Evolutionary conservation across 2,329 filamentous ascomycete species (phyloP), one percentile per base, ranked within the genome.

Genomic region (Colletotrichum ledebouriae): DNA sequence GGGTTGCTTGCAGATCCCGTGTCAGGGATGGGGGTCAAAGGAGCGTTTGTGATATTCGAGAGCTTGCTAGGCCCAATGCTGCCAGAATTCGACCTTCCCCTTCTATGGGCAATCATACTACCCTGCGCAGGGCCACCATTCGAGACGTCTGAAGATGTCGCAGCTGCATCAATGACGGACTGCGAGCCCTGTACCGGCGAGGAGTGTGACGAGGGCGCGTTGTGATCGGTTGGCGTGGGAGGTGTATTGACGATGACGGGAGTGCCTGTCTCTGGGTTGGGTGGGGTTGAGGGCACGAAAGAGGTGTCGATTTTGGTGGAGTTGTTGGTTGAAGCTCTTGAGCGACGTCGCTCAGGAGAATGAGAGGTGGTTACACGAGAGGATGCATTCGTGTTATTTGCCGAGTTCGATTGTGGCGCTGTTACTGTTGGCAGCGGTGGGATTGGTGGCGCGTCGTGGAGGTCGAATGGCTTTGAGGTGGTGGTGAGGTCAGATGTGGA

Each of bases 31-130:
- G 94, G 93, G 3, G 94, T 92, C 59, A 96, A 83, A 9, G 94
- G 91, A 15, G 87, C 89, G 62, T 87, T 85, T 71, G 90, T 90
- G 57, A 90, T 89, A 71, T 88, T 94, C 37, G 94, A 97, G 42
- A 98, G 86, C 80, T 97, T 98, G 85, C 94, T 98, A 37, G 94
- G 94, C 49, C 86, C 86, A 71, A 89, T 80, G 65, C 79, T 85
- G 69, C 78, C 80, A 70, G 86, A 87, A 75, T 82, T 82, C 83
- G 89, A 85, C 75, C 84, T 83, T 69, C 76, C 77, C 72, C 86
- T 82, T 74, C 84, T 79, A 70, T 94, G 92, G 66, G 90, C 88
- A 80, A 90, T 93, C 88, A 93, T 92, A 75, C 87, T 91, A 74
- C 88, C 89, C 72, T 89, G 86, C 42, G 87, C 83, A 71, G 90